These are phyloP conservation scores for Cucumis melo DNA, from an alignment of 306 rosid species.

Conservation along the genomic window DNA sequence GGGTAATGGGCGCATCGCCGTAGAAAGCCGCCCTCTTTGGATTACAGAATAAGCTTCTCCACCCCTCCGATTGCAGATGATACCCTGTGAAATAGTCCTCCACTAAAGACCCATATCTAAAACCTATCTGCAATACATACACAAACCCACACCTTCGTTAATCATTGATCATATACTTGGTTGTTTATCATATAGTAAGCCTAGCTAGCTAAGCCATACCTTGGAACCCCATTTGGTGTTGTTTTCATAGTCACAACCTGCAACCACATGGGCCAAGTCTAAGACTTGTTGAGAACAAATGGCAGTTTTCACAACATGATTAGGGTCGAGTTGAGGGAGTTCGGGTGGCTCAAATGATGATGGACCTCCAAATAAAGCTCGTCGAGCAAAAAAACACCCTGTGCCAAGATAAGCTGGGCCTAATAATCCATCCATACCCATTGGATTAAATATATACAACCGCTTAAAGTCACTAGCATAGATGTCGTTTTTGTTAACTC, in stretches of 20 bases:
- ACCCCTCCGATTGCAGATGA: conserved; percentile 18
- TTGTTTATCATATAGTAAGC: too few relatives aligned
- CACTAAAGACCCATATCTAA: conserved; percentile 22
- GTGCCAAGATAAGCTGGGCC: conserved; percentile 23
- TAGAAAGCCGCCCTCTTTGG: conserved; percentile 20
- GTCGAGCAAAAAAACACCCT: conserved; percentile 22
- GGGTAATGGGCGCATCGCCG: conserved; percentile 23
- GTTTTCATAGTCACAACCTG: conserved; percentile 18
- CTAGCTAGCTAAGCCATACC: conserved; percentile 17
- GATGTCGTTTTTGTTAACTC: conserved; percentile 1
- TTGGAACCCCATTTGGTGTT: conserved; percentile 25
- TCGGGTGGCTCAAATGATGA: neutral
- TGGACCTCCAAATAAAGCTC: conserved; percentile 27
- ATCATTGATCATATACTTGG: too few relatives aligned
- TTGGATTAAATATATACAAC: neutral
- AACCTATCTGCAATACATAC: conserved; percentile 13
- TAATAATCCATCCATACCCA: conserved; percentile 22
- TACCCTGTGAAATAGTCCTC: conserved; percentile 23
- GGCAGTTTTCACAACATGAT: conserved; percentile 7
- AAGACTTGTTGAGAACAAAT: conserved; percentile 6
- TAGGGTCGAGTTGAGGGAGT: conserved; percentile 10
- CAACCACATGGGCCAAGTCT: conserved; percentile 17
- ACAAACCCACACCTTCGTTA: too few relatives aligned
- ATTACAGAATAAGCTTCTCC: conserved; percentile 20
- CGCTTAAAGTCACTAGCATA: neutral